These are phyloP conservation scores for Zancudomyces culisetae DNA, from an alignment of 371 early-diverging fungal genomes.

Conservation along the genomic window DNA sequence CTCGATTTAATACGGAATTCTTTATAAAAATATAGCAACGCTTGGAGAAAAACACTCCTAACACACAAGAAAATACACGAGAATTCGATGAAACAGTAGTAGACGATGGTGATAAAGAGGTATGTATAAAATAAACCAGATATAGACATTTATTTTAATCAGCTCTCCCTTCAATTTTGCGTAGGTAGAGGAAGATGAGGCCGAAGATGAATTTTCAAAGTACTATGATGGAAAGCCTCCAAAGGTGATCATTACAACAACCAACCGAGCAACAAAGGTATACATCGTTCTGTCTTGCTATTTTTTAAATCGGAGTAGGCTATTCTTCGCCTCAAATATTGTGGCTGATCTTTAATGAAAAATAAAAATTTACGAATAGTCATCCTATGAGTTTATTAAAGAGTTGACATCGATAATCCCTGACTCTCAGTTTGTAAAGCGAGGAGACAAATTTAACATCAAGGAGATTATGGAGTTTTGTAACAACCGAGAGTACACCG, in stretches of 20 bases:
- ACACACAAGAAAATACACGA: conserved; percentile 79
- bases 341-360: too few species aligned
- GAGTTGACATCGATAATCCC: conserved; percentile 85
- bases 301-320: too few species aligned
- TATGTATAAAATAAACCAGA: not conserved
- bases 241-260: conserved; percentile 89
- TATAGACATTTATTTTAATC: too few species aligned
- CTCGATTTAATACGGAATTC: not conserved
- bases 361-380: too few species aligned
- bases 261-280: conserved; percentile 34
- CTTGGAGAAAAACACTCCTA: conserved; percentile 71
- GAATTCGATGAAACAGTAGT: conserved; percentile 89
- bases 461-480: conserved; percentile 79
- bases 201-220: conserved; percentile 74
- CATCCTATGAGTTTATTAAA: conserved; percentile 62
- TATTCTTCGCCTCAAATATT: too few species aligned
- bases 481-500: conserved; percentile 74
- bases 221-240: conserved; percentile 78
- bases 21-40: conserved; percentile 36
- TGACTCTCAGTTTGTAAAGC: conserved; percentile 70
- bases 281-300: too few species aligned
- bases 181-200: conserved; percentile 60
- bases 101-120: conserved; percentile 44
- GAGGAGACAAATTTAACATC: conserved; percentile 69
- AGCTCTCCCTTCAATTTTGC: too few species aligned